phyloP scores from a whole-genome alignment of 495 filamentous ascomycete genomes.

The Halenospora varia region DNA sequence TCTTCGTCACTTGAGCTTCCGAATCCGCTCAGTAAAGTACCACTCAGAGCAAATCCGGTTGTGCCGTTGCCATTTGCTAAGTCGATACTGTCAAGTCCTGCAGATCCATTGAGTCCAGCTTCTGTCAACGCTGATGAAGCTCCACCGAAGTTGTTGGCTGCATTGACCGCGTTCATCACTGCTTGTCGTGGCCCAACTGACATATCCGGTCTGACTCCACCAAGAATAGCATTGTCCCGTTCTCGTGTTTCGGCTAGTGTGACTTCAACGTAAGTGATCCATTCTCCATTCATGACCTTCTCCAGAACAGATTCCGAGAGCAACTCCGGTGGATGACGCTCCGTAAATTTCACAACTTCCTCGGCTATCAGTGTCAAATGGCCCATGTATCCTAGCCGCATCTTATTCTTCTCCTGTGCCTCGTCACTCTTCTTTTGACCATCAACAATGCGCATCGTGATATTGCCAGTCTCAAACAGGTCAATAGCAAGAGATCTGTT shows the following conservation, averaged over 20 bases:
- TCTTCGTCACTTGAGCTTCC: slow-evolving; percentile 94
- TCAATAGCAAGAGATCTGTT: slow-evolving; percentile 92
- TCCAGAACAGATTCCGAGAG: slow-evolving; percentile 82
- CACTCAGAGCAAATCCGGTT: slow-evolving; percentile 60
- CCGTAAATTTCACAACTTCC: slow-evolving; percentile 97
- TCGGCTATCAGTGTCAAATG: slow-evolving; percentile 96
- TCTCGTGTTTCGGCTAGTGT: slow-evolving; percentile 91
- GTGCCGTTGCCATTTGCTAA: slow-evolving; percentile 62
- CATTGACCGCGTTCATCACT: slow-evolving; percentile 57
- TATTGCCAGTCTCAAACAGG: slow-evolving; percentile 82
- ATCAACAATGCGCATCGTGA: slow-evolving; percentile 87
- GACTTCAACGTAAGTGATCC: slow-evolving; percentile 94
- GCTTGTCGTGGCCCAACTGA: slow-evolving; percentile 56
- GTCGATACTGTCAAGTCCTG: slow-evolving; percentile 72
- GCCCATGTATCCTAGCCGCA: slow-evolving; percentile 97
- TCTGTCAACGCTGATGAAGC: slow-evolving; percentile 70
- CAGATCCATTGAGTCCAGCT: slow-evolving; percentile 59
- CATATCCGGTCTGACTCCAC: slow-evolving; percentile 80
- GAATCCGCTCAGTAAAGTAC: slow-evolving; percentile 85
- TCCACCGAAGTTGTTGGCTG: slow-evolving; percentile 53
- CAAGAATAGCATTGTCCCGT: slow-evolving; percentile 97
- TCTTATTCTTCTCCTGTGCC: slow-evolving; percentile 73
- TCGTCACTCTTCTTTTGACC: slow-evolving; percentile 85
- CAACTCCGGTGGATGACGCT: slow-evolving; percentile 85
- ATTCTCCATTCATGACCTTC: slow-evolving; percentile 79